phyloP scores from a whole-genome alignment of 306 rosid species.

The Vigna angularis region DNA sequence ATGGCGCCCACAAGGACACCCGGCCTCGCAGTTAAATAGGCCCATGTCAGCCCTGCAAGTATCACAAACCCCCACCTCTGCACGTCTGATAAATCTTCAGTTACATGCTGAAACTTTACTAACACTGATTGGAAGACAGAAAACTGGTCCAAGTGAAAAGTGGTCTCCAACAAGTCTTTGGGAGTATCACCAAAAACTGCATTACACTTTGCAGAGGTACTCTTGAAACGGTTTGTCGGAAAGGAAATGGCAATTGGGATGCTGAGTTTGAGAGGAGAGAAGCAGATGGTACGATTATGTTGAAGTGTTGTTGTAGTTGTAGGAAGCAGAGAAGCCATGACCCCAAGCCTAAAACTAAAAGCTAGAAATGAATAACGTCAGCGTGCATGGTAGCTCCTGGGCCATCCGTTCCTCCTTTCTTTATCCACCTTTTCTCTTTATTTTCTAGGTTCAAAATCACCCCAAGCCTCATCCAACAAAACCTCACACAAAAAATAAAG shows the following conservation, averaged over 20 bases:
- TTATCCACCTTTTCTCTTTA: conserved; percentile 52
- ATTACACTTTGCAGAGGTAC: conserved; percentile 50
- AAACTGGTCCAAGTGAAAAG: conserved; percentile 60
- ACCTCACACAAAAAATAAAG: neutral
- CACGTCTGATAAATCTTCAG: conserved; percentile 60
- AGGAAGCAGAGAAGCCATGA: conserved; percentile 72
- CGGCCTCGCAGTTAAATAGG: conserved; percentile 83
- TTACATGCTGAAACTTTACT: conserved; percentile 57
- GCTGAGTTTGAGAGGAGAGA: conserved; percentile 54
- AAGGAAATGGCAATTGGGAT: conserved; percentile 42
- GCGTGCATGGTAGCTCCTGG: conserved; percentile 57
- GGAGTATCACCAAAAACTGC: conserved; percentile 61
- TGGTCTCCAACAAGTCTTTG: conserved; percentile 48
- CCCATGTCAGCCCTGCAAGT: conserved; percentile 69
- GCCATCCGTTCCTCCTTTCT: conserved; percentile 51
- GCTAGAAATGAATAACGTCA: conserved; percentile 23
- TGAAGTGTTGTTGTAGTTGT: conserved; percentile 60
- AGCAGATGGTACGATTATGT: conserved; percentile 44
- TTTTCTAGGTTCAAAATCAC: conserved; percentile 43
- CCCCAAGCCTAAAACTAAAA: neutral
- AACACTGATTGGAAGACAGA: conserved; percentile 61
- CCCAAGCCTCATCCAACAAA: conserved; percentile 36
- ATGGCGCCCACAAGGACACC: conserved; percentile 82
- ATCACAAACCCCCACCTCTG: conserved; percentile 70
- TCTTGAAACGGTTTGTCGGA: conserved; percentile 53